phyloP scores from a whole-genome alignment of 164 flowering plant genomes.

The Chimonanthus salicifolius region DNA sequence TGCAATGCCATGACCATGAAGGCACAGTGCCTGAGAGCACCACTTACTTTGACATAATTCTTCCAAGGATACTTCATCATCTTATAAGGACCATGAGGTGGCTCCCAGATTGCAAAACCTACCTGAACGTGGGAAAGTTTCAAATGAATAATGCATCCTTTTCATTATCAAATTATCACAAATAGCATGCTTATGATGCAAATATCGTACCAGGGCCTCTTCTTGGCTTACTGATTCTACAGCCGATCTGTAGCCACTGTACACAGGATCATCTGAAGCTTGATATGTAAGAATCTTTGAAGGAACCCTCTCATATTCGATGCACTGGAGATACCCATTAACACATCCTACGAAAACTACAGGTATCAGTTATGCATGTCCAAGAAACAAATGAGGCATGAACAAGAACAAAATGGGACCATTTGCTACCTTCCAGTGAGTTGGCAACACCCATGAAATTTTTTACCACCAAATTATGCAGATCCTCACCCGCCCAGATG shows the following conservation, averaged over 20 bases:
- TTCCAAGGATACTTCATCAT: constrained; percentile 73
- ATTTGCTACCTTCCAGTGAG: constrained; percentile 20
- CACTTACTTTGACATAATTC: constrained; percentile 64
- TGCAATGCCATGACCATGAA: constrained; percentile 96
- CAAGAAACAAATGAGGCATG: background rate
- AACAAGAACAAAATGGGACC: background rate
- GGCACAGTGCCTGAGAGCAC: constrained; percentile 87
- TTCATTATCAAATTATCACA: background rate
- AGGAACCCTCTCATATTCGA: constrained; percentile 73
- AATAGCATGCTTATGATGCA: background rate
- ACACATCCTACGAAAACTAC: constrained; percentile 56
- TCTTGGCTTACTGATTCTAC: constrained; percentile 75
- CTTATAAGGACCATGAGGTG: constrained; percentile 86
- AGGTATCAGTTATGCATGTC: background rate
- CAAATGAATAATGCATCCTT: background rate
- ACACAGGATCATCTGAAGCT: constrained; percentile 73
- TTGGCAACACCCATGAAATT: constrained; percentile 68
- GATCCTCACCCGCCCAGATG: constrained; percentile 91
- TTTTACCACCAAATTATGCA: constrained; percentile 76
- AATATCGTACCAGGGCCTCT: constrained; percentile 46
- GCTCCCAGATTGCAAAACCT: constrained; percentile 87
- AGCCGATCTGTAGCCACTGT: constrained; percentile 73
- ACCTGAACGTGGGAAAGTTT: constrained; percentile 32
- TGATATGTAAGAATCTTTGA: constrained; percentile 77
- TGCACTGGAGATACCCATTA: constrained; percentile 57